Base-by-base conservation (phyloP, 2,329 filamentous ascomycete genomes). In the Calonectria hongkongensis region DNA sequence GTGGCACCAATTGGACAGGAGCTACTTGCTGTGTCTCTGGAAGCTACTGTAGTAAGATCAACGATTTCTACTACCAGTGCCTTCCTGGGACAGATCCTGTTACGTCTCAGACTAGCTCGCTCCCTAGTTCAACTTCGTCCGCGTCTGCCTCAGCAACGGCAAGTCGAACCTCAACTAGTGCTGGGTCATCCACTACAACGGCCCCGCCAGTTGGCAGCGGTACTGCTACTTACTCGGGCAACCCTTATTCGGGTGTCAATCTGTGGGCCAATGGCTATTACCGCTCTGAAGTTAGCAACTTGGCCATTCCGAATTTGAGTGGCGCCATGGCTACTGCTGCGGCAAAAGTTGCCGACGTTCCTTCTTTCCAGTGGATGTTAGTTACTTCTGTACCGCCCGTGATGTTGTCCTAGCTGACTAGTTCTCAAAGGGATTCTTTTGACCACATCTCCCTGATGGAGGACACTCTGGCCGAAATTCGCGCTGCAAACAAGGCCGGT, bases 241-340 rank as follows among this genome's bases (percentile, higher is more conserved):
- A 91, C 83, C 88, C 88, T 16, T 90, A 89, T 80, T 73, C 80
- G 13, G 88, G 86, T 18, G 87, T 89, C 64, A 81, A 85, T 64
- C 83, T 87, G 77, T 90, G 87, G 85, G 86, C 88, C 79, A 91
- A 91, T 82, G 82, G 81, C 68, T 90, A 87, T 84, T 91, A 91
- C 78, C 84, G 87, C n/a, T 88, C 87, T 21, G 88, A 91, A 81
- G 85, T 91, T 70, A 85, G 86, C 68, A 87, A 81, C 43, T 83
- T 88, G 21, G 93, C 93, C 9, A 88, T 94, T 25, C 92, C 93
- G 10, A 90, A 89, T 18, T 83, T 94, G 72, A 89, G 89, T 12
- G 87, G 88, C 5, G 85, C 89, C 28, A 84, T 89, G 80, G 87
- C 87, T 16, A 87, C 89, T 21, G 88, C 86, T 73, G 88, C 88